Conservation (phyloP, 208 protist species). For the Trypanosoma brucei region DNA sequence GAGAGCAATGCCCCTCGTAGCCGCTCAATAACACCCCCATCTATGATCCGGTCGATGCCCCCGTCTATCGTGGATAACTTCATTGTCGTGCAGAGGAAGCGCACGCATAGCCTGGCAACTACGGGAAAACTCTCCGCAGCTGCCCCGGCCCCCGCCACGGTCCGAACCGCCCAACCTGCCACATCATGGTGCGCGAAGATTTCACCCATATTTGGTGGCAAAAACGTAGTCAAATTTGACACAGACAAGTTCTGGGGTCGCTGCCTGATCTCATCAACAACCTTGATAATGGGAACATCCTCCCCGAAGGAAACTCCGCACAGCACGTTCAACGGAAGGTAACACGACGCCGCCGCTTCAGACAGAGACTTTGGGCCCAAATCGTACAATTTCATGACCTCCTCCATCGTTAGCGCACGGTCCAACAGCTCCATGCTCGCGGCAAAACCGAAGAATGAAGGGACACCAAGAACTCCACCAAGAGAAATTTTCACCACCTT, state of each 20-base stretch:
- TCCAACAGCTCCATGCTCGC: slow-evolving; percentile 71
- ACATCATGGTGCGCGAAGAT: slow-evolving; percentile 40
- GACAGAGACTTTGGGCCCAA: slow-evolving; percentile 31
- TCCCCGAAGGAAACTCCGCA: slow-evolving; percentile 9
- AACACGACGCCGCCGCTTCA: slow-evolving; percentile 12
- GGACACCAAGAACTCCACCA: slow-evolving; percentile 34
- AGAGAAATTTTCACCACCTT: slow-evolving; percentile 56
- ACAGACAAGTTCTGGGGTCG: slow-evolving; percentile 40
- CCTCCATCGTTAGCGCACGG: slow-evolving; percentile 45
- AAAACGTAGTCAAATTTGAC: slow-evolving; percentile 21
- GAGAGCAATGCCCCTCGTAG: slow-evolving; percentile 49
- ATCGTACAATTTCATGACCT: slow-evolving; percentile 46
- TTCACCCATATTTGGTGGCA: slow-evolving; percentile 20
- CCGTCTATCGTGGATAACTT: slow-evolving; percentile 45
- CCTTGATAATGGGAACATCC: slow-evolving; percentile 16
- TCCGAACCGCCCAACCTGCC: slow-evolving; percentile 34
- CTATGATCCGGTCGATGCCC: slow-evolving; percentile 40
- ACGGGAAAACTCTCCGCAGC: slow-evolving; percentile 26
- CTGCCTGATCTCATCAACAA: slow-evolving; percentile 26
- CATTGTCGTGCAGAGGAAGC: slow-evolving; percentile 61
- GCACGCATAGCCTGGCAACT: slow-evolving; percentile 58
- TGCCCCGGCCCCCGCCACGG: slow-evolving; percentile 23
- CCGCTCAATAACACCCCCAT: slow-evolving; percentile 27
- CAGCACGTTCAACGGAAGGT: slow-evolving; percentile 22
- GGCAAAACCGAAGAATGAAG: slow-evolving; percentile 68